Evolutionary conservation across 768 basidiomycete genomes (phyloP).

Genomic region (Galerina sulciceps): DNA sequence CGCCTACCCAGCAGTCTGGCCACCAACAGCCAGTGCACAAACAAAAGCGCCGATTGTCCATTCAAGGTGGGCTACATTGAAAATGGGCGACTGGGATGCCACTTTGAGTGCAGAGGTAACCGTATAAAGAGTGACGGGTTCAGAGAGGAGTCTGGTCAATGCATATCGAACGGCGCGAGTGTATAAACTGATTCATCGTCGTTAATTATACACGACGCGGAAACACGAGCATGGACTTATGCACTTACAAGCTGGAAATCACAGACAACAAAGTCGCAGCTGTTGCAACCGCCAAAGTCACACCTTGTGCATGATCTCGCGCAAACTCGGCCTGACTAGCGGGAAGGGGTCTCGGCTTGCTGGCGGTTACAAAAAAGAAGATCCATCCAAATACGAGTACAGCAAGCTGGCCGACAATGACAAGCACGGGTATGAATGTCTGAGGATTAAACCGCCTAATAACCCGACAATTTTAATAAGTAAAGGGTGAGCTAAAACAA

Average conservation of each 20-base stretch:
- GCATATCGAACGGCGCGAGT: slow-evolving; percentile 20
- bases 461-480: too few relatives aligned
- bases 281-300: slow-evolving; percentile 21
- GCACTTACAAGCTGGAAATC: slow-evolving; percentile 16
- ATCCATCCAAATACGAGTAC: slow-evolving; percentile 19
- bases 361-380: slow-evolving; percentile 18
- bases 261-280: slow-evolving; percentile 15
- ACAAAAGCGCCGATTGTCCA: slow-evolving; percentile 22
- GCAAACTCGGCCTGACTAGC: slow-evolving; percentile 10
- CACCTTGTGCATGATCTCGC: slow-evolving; percentile 14
- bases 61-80: slow-evolving; percentile 14
- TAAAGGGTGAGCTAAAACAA: too few relatives aligned
- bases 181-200: slow-evolving; percentile 15
- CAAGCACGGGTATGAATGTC: background rate
- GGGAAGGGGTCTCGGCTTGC: slow-evolving; percentile 15
- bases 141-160: slow-evolving; percentile 13
- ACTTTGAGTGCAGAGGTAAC: slow-evolving; percentile 17
- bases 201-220: background rate
- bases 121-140: slow-evolving; percentile 17
- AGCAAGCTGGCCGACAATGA: background rate
- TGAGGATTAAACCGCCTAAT: slow-evolving; percentile 2
- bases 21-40: slow-evolving; percentile 12
- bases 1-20: slow-evolving; percentile 21
- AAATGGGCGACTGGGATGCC: slow-evolving; percentile 13
- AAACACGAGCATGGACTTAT: background rate